Percentiles rank a stretch among this genome's conserved stretches.
Conservation (phyloP, 1,284 basidiomycete genomes). For the Afroboletus lepidellus region DNA sequence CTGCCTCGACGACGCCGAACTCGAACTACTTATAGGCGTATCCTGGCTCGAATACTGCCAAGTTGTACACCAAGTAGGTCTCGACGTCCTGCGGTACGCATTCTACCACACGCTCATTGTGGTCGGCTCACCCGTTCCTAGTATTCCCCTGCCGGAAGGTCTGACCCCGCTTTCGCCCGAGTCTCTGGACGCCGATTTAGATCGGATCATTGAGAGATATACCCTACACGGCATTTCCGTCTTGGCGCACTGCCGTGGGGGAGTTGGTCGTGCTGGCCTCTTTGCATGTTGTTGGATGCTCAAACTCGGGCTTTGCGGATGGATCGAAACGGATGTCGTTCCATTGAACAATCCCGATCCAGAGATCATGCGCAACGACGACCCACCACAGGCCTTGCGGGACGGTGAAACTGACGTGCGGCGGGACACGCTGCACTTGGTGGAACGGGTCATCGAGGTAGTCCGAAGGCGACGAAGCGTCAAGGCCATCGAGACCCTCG, state of each 20-base stretch:
- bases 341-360: conserved; percentile 5
- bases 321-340: conserved; percentile 42
- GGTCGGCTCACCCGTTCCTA: conserved; percentile 29
- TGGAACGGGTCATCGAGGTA: conserved; percentile 73
- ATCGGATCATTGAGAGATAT: conserved; percentile 68
- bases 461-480: conserved; percentile 74
- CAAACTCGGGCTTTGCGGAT: conserved; percentile 85
- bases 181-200: conserved; percentile 71
- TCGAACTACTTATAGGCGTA: conserved; percentile 73
- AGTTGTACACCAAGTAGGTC: conserved; percentile 60
- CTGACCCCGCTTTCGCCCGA: conserved; percentile 71
- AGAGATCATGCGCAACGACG: conserved; percentile 10
- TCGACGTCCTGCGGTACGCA: conserved; percentile 69
- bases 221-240: conserved; percentile 75
- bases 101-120: background rate
- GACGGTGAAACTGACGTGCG: conserved; percentile 30
- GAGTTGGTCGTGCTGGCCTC: conserved; percentile 91
- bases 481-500: conserved; percentile 89
- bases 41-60: conserved; percentile 78
- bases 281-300: conserved; percentile 93
- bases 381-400: conserved; percentile 8
- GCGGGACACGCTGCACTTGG: conserved; percentile 57
- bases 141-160: conserved; percentile 90
- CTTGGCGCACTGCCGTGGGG: conserved; percentile 92
- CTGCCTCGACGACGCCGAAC: conserved; percentile 86